Base-by-base conservation (phyloP, 129 eudicot species). In the Centella asiatica region DNA sequence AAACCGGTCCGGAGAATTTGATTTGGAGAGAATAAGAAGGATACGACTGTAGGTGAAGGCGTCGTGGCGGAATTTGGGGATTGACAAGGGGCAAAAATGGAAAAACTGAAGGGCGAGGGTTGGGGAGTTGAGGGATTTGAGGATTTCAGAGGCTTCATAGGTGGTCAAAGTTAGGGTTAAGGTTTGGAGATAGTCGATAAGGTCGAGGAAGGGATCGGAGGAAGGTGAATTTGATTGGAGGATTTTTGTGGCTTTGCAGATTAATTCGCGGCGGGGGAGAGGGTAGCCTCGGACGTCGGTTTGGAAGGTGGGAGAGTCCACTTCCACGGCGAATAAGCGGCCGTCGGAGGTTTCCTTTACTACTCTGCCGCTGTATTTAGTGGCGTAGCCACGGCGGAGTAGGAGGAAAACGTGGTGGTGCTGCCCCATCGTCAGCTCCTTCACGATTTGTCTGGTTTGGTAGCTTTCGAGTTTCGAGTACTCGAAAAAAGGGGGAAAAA, bases 191-290 rank as follows among this genome's bases (percentile, higher is more conserved):
- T 73, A 76, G 19, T 78, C 80, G 19, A 73, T 62, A 45, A 90
- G 84, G 63, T 81, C 82, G 55, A 61, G 56, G 72, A 84, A 84
- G 25, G 84, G 85, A 39, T 81, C 69, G 13, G 68, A 28, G 40
- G 79, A 64, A 54, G 72, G 29, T 5, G 72, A 56, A 20, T 6
- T 7, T 20, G 88, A 72, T 12, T 74, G 76, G 66, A 92, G 82
- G 60, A 92, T 77, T 26, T 78, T 75, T 65, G 74, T 23, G 36
- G 79, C 60, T 46, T 78, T 78, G 84, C 95, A 87, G 59, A 93
- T 79, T 17, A 93, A 86, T 64, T 84, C 86, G 24, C 77, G 99
- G 67, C 99, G 99, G 3, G 95, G 96, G 52, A 93, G 87, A 11
- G 81, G 66, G 76, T 82, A 68, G 77, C 95, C 99, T 32, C 81